These are phyloP conservation scores for Lactifluus piperatus DNA, from an alignment of 768 basidiomycete genomes.

Conservation along the genomic window DNA sequence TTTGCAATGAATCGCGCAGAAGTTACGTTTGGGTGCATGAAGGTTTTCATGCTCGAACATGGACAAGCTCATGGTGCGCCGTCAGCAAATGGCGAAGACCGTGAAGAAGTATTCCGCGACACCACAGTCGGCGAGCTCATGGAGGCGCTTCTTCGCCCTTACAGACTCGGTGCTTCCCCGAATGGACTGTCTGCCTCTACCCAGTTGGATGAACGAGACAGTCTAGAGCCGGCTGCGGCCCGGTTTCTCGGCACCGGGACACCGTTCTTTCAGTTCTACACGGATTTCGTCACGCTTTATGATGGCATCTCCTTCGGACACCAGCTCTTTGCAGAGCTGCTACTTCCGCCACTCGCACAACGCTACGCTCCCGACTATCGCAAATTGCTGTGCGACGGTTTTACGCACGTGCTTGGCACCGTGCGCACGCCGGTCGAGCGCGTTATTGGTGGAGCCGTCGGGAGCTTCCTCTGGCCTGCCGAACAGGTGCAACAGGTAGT, in stretches of 20 bases:
- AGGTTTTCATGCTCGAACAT: slow-evolving; percentile 93
- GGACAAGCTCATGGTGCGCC: slow-evolving; percentile 38
- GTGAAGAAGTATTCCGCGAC: slow-evolving; percentile 74
- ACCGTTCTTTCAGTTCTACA: slow-evolving; percentile 92
- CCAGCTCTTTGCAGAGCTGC: slow-evolving; percentile 59
- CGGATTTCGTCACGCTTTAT: slow-evolving; percentile 85
- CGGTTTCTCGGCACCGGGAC: slow-evolving; percentile 55
- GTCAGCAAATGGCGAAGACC: slow-evolving; percentile 22
- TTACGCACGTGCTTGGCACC: slow-evolving; percentile 52
- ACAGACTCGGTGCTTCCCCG: slow-evolving; percentile 31
- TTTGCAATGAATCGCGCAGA: slow-evolving; percentile 46
- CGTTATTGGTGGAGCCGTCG: slow-evolving; percentile 44
- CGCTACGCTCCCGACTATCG: slow-evolving; percentile 76
- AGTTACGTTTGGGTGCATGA: slow-evolving; percentile 74
- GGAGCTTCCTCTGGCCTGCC: slow-evolving; percentile 62
- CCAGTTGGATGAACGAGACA: slow-evolving; percentile 14
- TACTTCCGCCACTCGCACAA: slow-evolving; percentile 73
- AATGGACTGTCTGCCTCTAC: slow-evolving; percentile 20
- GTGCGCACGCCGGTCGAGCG: slow-evolving; percentile 43
- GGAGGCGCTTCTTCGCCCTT: slow-evolving; percentile 49
- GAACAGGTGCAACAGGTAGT: slow-evolving; percentile 57
- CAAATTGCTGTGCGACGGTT: slow-evolving; percentile 76
- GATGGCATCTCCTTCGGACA: slow-evolving; percentile 86
- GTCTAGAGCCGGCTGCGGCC: slow-evolving; percentile 46
- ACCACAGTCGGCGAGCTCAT: slow-evolving; percentile 48